phyloP scores from a whole-genome alignment of 1,284 basidiomycete genomes.

The Bjerkandera adusta region DNA sequence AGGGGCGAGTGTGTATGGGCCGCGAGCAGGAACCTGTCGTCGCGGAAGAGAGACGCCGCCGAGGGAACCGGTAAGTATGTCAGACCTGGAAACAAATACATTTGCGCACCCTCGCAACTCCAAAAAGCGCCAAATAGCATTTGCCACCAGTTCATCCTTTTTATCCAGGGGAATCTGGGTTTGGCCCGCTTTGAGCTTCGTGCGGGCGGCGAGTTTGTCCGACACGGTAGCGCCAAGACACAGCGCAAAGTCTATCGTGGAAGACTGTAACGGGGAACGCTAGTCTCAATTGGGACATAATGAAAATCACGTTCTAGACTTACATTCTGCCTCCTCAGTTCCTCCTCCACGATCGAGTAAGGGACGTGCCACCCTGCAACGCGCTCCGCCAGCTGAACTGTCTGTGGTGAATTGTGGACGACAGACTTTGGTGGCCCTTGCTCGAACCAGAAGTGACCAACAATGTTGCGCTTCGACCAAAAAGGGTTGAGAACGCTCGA shows the following conservation, averaged over 20 bases:
- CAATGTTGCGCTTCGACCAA: slow-evolving; percentile 77
- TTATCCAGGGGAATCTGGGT: slow-evolving; percentile 73
- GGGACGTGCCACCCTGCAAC: slow-evolving; percentile 93
- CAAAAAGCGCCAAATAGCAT: slow-evolving; percentile 97
- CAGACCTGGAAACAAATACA: slow-evolving; percentile 9
- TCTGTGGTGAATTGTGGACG: slow-evolving; percentile 75
- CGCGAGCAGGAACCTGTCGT: slow-evolving; percentile 81
- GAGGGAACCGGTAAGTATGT: slow-evolving; percentile 11
- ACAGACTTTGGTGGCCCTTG: slow-evolving; percentile 50
- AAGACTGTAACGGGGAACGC: slow-evolving; percentile 53
- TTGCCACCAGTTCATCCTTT: slow-evolving; percentile 98
- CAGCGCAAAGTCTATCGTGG: slow-evolving; percentile 96
- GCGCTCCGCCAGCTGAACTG: slow-evolving; percentile 84
- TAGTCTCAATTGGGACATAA: slow-evolving; percentile 1
- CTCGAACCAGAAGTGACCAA: slow-evolving; percentile 79
- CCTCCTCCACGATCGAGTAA: slow-evolving; percentile 87
- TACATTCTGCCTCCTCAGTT: slow-evolving; percentile 94
- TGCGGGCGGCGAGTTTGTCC: slow-evolving; percentile 77
- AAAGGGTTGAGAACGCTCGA: slow-evolving; percentile 75
- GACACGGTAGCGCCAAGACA: slow-evolving; percentile 89
- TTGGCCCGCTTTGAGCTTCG: slow-evolving; percentile 54
- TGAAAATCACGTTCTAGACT: slow-evolving; percentile 34
- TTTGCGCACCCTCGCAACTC: slow-evolving; percentile 83
- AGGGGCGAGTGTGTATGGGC: slow-evolving; percentile 88
- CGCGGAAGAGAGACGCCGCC: slow-evolving; percentile 16